Conservation (phyloP, 257 asterid species). For the Pogostemon cablin region DNA sequence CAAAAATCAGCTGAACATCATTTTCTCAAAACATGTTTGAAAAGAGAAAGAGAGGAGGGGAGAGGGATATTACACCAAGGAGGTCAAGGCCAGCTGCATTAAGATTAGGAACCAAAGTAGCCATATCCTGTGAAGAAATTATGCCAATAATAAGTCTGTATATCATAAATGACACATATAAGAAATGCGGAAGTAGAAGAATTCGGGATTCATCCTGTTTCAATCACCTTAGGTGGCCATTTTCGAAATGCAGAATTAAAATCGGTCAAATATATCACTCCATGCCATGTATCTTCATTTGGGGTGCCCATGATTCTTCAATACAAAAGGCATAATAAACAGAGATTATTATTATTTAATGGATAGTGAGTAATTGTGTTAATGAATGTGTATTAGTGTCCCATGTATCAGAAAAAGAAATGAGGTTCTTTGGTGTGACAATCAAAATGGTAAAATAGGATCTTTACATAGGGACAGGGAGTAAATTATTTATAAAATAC, state of each 20-base stretch:
- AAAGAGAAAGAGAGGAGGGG: background rate
- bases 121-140: conserved; percentile 63
- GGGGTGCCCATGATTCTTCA: conserved; percentile 94
- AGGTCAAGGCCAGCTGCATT: conserved; percentile 83
- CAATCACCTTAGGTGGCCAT: conserved; percentile 78
- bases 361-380: too few species aligned
- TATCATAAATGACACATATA: conserved; percentile 15
- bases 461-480: too few species aligned
- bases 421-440: too few species aligned
- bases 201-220: too few species aligned
- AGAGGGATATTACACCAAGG: conserved; percentile 64
- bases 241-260: conserved; percentile 82
- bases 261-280: conserved; percentile 93
- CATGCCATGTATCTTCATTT: conserved; percentile 90
- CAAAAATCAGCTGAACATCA: conserved; percentile 25
- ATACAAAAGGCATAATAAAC: background rate
- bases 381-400: too few species aligned
- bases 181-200: background rate
- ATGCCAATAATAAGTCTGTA: background rate
- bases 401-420: too few species aligned
- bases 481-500: too few species aligned
- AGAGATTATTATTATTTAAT: too few species aligned
- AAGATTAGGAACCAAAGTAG: conserved; percentile 71
- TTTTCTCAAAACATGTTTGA: conserved; percentile 1
- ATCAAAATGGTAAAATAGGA: too few species aligned